Evolutionary conservation across 2,329 filamentous ascomycete genomes (phyloP).

Genomic region (Davidsoniella australis): DNA sequence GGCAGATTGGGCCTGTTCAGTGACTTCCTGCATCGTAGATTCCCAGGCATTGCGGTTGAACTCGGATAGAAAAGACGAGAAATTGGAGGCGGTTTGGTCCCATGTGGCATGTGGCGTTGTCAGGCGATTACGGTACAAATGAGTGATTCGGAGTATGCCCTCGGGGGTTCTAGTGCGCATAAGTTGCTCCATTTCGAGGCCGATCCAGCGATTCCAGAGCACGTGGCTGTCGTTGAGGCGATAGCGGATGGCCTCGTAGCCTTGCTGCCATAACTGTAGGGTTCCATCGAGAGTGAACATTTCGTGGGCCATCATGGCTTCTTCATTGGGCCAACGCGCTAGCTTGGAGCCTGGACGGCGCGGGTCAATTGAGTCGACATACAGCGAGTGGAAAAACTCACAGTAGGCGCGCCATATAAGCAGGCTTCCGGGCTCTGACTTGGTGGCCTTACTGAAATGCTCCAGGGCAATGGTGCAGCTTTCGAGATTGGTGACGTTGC

Average conservation of each 20-base stretch:
- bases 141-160: conserved; percentile 46
- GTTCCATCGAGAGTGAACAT: conserved; percentile 53
- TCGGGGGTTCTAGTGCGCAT: conserved; percentile 35
- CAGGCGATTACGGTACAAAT: conserved; percentile 54
- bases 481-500: conserved; percentile 43
- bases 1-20: conserved; percentile 42
- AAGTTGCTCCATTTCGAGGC: conserved; percentile 53
- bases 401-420: conserved; percentile 63
- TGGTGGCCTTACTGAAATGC: conserved; percentile 50
- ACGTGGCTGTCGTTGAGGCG: conserved; percentile 60
- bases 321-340: conserved; percentile 41
- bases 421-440: conserved; percentile 55
- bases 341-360: conserved; percentile 6
- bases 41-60: conserved; percentile 60
- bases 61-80: conserved; percentile 56
- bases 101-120: conserved; percentile 57
- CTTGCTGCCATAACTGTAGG: conserved; percentile 53
- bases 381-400: conserved; percentile 59
- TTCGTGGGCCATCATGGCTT: conserved; percentile 50
- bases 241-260: conserved; percentile 53
- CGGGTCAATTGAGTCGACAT: conserved; percentile 21
- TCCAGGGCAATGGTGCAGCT: conserved; percentile 54
- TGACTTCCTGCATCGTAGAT: conserved; percentile 51
- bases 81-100: conserved; percentile 57
- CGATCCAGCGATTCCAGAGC: conserved; percentile 65